Conservation (phyloP, 2,329 filamentous ascomycete genomes). For the Davidsoniella neocaledoniae region DNA sequence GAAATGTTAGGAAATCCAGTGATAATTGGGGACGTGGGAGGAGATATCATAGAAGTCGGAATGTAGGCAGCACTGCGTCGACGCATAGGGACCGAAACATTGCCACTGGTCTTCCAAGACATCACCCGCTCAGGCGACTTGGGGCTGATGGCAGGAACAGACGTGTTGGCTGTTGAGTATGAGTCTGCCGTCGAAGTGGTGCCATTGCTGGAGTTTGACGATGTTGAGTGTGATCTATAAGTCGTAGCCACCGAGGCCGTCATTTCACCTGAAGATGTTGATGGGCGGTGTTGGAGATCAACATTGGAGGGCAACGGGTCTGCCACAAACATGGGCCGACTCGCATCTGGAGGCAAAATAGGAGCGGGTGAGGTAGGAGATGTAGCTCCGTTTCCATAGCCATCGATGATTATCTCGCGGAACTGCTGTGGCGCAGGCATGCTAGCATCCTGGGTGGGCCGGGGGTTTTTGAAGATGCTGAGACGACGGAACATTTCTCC, state of each 20-base stretch:
- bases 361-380: neutral
- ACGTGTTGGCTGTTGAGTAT: constrained; percentile 9
- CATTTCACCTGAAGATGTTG: constrained; percentile 7
- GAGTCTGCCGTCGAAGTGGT: constrained; percentile 5
- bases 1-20: neutral
- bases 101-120: neutral
- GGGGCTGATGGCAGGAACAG: constrained; percentile 2
- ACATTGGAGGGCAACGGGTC: neutral
- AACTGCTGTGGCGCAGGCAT: neutral
- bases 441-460: neutral
- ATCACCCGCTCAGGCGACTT: neutral
- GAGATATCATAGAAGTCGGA: neutral
- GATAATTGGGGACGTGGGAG: neutral
- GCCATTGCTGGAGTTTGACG: constrained; percentile 8
- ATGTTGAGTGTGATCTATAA: constrained; percentile 10
- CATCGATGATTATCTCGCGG: neutral
- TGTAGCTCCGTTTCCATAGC: neutral
- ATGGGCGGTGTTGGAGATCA: constrained; percentile 3
- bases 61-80: constrained; percentile 1
- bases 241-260: constrained; percentile 4
- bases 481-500: constrained; percentile 10
- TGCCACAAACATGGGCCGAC: neutral
- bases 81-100: neutral
- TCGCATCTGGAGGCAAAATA: neutral
- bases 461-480: constrained; percentile 11